Base-by-base conservation (phyloP, 2,329 filamentous ascomycete genomes). In the Knufia petricola region DNA sequence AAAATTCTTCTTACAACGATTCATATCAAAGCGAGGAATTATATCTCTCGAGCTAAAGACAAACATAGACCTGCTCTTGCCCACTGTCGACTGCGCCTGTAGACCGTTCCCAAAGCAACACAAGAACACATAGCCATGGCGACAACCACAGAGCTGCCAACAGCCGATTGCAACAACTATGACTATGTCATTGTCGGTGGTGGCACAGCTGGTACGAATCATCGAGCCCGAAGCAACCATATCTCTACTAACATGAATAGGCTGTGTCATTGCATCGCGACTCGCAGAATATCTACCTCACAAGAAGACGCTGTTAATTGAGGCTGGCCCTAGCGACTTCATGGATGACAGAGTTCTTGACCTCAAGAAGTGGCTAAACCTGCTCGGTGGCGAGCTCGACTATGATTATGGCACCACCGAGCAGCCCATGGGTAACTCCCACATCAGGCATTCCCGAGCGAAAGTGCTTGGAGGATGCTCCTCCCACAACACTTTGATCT, bases 381-480 rank as follows among this genome's bases (percentile, higher is more conserved):
- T 95, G 44, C 79, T 95, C 23, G 88, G 88, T 55, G 86, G 87
- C 61, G 81, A 94, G 62, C 77, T 94, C 52, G 88, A 95, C 70
- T 94, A 90, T 67, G 87, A 94, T 68, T 94, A 94, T 68, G 79
- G 79, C 61, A 94, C 87, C 28, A 87, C 82, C 41, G 87, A 94
- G 69, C 88, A 95, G 72, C 87, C 87, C 55, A 92, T 80, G 71
- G 77, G 76, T 63, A 95, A 95, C 74, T 92, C 85, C 49, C 78
- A 87, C 70, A 94, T 95, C 70, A 82, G 87, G 56, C 88, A 94
- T 72, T 94, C 88, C 12, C 83, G 88, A 54, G 88, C 88, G 55
- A 94, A 94, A 73, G 87, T 95, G 32, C 77, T 95, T 24, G 88
- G 88, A 58, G 88, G 88, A 57, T 95, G 88, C 75, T 94, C 87